phyloP scores from a whole-genome alignment of 805 yeast genomes.

The Cyberlindnera mrakii region DNA sequence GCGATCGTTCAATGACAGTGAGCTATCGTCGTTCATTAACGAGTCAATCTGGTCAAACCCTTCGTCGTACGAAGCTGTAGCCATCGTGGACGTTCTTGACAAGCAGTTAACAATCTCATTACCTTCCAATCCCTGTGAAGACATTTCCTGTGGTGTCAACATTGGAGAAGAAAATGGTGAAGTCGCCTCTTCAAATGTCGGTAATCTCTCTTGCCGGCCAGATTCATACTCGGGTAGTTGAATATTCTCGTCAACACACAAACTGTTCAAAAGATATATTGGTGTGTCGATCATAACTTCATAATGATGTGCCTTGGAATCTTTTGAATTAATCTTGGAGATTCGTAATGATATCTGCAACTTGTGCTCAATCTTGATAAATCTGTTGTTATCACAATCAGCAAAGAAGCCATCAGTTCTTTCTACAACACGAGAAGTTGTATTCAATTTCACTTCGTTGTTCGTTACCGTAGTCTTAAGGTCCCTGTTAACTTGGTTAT shows the following conservation, averaged over 20 bases:
- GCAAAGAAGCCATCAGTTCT: slow-evolving; percentile 30
- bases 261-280: slow-evolving; percentile 43
- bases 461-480: slow-evolving; percentile 8
- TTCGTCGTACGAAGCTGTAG: not conserved
- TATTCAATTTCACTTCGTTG: slow-evolving; percentile 7
- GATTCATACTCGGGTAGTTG: slow-evolving; percentile 32
- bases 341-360: slow-evolving; percentile 66
- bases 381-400: slow-evolving; percentile 54
- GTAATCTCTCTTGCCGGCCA: slow-evolving; percentile 30
- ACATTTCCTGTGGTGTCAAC: slow-evolving; percentile 9
- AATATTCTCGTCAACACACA: slow-evolving; percentile 31
- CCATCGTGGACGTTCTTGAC: slow-evolving; percentile 19
- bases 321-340: slow-evolving; percentile 50
- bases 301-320: slow-evolving; percentile 56
- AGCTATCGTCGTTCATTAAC: slow-evolving; percentile 10
- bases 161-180: slow-evolving; percentile 35
- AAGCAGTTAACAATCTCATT: slow-evolving; percentile 16
- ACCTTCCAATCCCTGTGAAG: not conserved
- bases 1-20: not conserved
- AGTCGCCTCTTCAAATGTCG: slow-evolving; percentile 62
- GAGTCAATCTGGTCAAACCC: slow-evolving; percentile 12
- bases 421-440: slow-evolving; percentile 9
- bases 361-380: slow-evolving; percentile 59
- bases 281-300: slow-evolving; percentile 82
- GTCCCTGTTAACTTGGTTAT: not conserved